These are phyloP conservation scores for Recurvomyces mirabilis DNA, from an alignment of 495 filamentous ascomycete species.

Conservation along the genomic window DNA sequence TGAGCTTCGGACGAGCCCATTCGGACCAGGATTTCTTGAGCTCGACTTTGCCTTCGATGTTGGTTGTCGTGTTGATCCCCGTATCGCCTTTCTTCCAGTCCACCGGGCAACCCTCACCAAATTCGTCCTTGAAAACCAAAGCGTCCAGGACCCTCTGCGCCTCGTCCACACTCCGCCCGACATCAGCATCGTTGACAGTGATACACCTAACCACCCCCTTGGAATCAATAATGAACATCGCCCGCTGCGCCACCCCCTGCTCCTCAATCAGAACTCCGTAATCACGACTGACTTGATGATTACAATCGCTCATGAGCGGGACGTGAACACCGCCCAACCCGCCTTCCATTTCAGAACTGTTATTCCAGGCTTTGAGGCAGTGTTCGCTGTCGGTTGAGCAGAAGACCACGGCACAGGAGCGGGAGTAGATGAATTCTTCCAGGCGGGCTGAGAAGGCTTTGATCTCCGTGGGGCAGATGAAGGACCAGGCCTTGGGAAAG, in stretches of 20 bases:
- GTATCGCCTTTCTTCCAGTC: slow-evolving; percentile 45
- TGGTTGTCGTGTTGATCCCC: slow-evolving; percentile 38
- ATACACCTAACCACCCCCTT: slow-evolving; percentile 44
- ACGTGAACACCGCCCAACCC: slow-evolving; percentile 43
- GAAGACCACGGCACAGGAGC: slow-evolving; percentile 42
- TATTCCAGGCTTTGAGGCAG: slow-evolving; percentile 45
- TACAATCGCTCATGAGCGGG: slow-evolving; percentile 46
- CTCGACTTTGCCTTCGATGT: slow-evolving; percentile 24
- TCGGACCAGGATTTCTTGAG: slow-evolving; percentile 24
- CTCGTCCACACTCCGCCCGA: slow-evolving; percentile 48
- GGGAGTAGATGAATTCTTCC: slow-evolving; percentile 33
- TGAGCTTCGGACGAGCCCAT: slow-evolving; percentile 18
- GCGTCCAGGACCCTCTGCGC: slow-evolving; percentile 47
- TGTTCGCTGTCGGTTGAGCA: slow-evolving; percentile 37
- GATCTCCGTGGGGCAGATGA: slow-evolving; percentile 44
- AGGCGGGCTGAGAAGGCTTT: slow-evolving; percentile 38
- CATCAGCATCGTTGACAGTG: slow-evolving; percentile 48
- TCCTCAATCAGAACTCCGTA: slow-evolving; percentile 51
- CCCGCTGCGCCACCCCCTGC: slow-evolving; percentile 44
- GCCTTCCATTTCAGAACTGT: slow-evolving; percentile 40
- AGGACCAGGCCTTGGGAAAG: slow-evolving; percentile 45
- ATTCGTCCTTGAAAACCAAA: slow-evolving; percentile 50
- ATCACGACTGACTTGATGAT: slow-evolving; percentile 41
- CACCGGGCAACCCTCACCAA: slow-evolving; percentile 41
- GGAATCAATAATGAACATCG: slow-evolving; percentile 51